Percentiles rank a stretch among this genome's conserved stretches.
These are phyloP conservation scores for Balamuthia mandrillaris DNA, from an alignment of 208 protist species.

Conservation along the genomic window DNA sequence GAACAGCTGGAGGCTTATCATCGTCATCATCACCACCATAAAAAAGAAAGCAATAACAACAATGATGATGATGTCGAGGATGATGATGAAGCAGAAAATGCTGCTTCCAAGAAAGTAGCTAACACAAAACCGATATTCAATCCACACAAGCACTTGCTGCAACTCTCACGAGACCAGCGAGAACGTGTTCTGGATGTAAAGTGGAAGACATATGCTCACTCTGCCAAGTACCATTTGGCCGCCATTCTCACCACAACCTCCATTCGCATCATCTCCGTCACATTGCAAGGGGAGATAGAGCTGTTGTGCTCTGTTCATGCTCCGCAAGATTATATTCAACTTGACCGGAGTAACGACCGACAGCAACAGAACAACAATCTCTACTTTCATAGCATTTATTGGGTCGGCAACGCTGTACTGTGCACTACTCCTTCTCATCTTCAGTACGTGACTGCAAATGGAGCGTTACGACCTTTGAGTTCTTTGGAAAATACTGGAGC, in stretches of 20 bases:
- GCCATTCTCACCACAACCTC: background rate
- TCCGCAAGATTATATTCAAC: background rate
- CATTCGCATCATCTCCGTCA: background rate
- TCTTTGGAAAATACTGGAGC: background rate
- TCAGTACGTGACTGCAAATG: background rate
- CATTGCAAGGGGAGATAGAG: background rate
- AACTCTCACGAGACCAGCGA: too few relatives aligned
- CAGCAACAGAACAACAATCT: background rate
- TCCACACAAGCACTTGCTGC: too few relatives aligned
- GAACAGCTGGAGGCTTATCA: too few relatives aligned
- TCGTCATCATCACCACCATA: too few relatives aligned
- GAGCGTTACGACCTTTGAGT: background rate
- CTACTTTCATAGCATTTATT: conserved; percentile 3
- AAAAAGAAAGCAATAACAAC: too few relatives aligned
- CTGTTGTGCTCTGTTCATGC: background rate
- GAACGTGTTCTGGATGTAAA: too few relatives aligned
- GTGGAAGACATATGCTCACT: conserved; percentile 2
- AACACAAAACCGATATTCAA: too few relatives aligned
- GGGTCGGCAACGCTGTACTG: background rate
- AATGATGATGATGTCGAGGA: too few relatives aligned
- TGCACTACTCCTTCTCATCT: background rate
- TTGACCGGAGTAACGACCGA: background rate
- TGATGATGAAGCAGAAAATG: too few relatives aligned
- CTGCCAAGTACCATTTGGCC: background rate
- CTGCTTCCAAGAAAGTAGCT: too few relatives aligned